phyloP scores from a whole-genome alignment of 352 stramenopile genomes.

The Pythium coloratum region DNA sequence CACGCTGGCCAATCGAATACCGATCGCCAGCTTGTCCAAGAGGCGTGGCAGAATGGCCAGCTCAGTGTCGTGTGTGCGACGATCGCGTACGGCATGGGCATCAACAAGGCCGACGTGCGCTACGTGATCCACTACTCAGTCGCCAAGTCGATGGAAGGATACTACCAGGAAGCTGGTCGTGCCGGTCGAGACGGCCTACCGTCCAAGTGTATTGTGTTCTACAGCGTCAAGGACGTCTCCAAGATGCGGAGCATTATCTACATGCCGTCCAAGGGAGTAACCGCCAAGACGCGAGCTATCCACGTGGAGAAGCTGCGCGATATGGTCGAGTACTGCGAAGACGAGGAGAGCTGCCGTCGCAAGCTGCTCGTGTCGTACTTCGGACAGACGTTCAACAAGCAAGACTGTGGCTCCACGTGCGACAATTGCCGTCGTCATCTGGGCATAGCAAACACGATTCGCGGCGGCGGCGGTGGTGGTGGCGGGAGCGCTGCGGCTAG shows the following conservation, averaged over 20 bases:
- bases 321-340: slow-evolving; percentile 81
- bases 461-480: slow-evolving; percentile 7
- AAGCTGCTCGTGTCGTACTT: slow-evolving; percentile 82
- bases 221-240: slow-evolving; percentile 78
- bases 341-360: slow-evolving; percentile 71
- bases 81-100: slow-evolving; percentile 96
- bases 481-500: background rate
- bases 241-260: slow-evolving; percentile 83
- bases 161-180: slow-evolving; percentile 98
- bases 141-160: slow-evolving; percentile 95
- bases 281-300: slow-evolving; percentile 58
- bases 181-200: slow-evolving; percentile 94
- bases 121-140: slow-evolving; percentile 93
- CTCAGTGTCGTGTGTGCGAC: slow-evolving; percentile 93
- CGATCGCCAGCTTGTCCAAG: slow-evolving; percentile 78
- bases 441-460: slow-evolving; percentile 26
- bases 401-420: slow-evolving; percentile 58
- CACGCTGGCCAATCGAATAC: slow-evolving; percentile 86
- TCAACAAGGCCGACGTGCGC: slow-evolving; percentile 94
- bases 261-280: slow-evolving; percentile 82
- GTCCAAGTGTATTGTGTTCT: slow-evolving; percentile 92
- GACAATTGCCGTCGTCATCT: slow-evolving; percentile 67
- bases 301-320: slow-evolving; percentile 78
- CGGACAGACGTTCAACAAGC: slow-evolving; percentile 67
- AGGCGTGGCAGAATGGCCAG: slow-evolving; percentile 71